A percentile compares a stretch with the other conserved stretches of the same genome.
These are phyloP conservation scores for Mortierella sp. DNA, from an alignment of 371 early-diverging fungal species.

Conservation along the genomic window DNA sequence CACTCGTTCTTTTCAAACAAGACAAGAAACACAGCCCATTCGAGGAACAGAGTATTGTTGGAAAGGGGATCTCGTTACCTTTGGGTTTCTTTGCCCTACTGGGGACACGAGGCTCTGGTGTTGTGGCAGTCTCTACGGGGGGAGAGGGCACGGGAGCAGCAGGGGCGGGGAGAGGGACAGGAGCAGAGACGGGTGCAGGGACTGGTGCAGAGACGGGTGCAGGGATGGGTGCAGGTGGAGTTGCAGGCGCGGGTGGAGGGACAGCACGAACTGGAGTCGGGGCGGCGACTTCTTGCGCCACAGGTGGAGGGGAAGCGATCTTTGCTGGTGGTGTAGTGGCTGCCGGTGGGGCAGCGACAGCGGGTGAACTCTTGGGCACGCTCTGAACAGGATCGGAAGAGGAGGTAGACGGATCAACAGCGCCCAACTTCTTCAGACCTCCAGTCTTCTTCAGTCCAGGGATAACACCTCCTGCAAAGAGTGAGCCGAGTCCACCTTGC, in stretches of 20 bases:
- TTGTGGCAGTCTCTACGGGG: slow-evolving; percentile 33
- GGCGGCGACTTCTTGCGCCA: slow-evolving; percentile 1
- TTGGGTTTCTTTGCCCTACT: slow-evolving; percentile 38
- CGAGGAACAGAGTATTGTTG: too few relatives aligned
- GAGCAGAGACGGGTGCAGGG: slow-evolving; percentile 1
- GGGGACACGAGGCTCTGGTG: slow-evolving; percentile 28
- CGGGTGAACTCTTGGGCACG: too few relatives aligned
- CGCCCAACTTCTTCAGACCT: slow-evolving; percentile 21
- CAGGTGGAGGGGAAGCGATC: slow-evolving; percentile 29
- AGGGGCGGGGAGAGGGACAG: slow-evolving; percentile 22
- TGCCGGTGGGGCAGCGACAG: background rate
- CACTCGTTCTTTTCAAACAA: too few relatives aligned
- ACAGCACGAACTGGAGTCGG: background rate
- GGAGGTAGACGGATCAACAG: slow-evolving; percentile 1
- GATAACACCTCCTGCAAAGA: slow-evolving; percentile 76
- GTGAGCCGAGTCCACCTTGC: slow-evolving; percentile 83
- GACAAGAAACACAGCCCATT: too few relatives aligned
- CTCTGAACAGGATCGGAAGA: background rate
- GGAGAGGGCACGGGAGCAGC: slow-evolving; percentile 35
- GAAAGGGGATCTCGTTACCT: slow-evolving; percentile 6
- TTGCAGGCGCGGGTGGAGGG: slow-evolving; percentile 1
- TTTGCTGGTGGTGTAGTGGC: background rate
- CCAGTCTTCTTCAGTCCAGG: slow-evolving; percentile 47
- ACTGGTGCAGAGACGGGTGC: slow-evolving; percentile 25
- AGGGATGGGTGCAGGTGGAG: background rate